These are phyloP conservation scores for Herpetospermum pedunculosum DNA, from an alignment of 306 rosid species.

Conservation along the genomic window DNA sequence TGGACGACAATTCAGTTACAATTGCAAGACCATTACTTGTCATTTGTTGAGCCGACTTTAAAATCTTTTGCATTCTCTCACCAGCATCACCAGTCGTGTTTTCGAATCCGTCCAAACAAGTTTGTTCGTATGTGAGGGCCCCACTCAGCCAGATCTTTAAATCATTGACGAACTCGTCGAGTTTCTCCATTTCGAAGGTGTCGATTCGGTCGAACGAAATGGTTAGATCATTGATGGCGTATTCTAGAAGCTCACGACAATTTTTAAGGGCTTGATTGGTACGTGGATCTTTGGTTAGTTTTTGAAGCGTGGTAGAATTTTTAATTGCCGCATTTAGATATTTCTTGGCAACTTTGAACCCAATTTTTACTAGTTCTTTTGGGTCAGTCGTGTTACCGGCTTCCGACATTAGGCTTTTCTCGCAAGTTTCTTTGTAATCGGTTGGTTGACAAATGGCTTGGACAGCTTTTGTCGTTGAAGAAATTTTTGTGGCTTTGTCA, in stretches of 20 bases:
- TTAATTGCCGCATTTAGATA: conserved; percentile 8
- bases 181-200: conserved; percentile 8
- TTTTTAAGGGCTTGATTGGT: conserved; percentile 30
- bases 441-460: conserved; percentile 30
- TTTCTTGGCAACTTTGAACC: conserved; percentile 7
- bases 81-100: conserved; percentile 27
- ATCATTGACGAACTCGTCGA: conserved; percentile 21
- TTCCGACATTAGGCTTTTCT: conserved; percentile 8
- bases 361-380: conserved; percentile 13
- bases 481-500: not conserved
- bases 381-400: conserved; percentile 5
- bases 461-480: not conserved
- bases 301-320: conserved; percentile 16
- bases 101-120: conserved; percentile 37
- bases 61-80: conserved; percentile 12
- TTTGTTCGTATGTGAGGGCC: conserved; percentile 26
- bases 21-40: conserved; percentile 37
- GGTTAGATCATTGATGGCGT: no score
- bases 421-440: no score
- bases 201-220: conserved; percentile 19
- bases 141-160: conserved; percentile 37
- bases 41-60: conserved; percentile 22
- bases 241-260: conserved; percentile 32
- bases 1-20: not conserved
- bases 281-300: conserved; percentile 28